Conservation (phyloP, 2,329 filamentous ascomycete species). For the Truncatella angustata region DNA sequence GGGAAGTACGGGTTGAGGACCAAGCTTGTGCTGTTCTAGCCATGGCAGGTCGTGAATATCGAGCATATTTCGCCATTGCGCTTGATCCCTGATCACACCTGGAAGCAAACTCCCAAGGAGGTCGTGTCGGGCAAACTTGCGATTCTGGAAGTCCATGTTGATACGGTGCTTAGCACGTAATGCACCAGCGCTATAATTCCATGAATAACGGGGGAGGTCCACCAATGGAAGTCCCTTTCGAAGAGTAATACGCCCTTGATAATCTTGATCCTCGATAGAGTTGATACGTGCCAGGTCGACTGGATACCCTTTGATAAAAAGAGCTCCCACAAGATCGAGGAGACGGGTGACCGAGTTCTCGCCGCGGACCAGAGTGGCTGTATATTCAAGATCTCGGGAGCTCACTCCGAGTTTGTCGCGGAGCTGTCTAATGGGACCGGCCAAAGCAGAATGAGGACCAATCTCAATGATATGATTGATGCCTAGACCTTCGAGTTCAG, state of each 20-base stretch:
- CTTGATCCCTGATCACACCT: constrained; percentile 10
- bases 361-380: not conserved
- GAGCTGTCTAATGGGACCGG: constrained; percentile 11
- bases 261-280: constrained; percentile 8
- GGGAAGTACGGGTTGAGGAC: constrained; percentile 12
- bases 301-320: constrained; percentile 11
- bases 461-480: constrained; percentile 13
- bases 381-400: constrained; percentile 11
- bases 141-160: constrained; percentile 10
- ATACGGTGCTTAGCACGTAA: constrained; percentile 10
- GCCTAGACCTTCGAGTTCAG: not conserved
- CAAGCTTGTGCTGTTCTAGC: constrained; percentile 12
- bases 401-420: constrained; percentile 10
- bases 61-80: constrained; percentile 16
- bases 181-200: not conserved
- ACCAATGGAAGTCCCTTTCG: constrained; percentile 6
- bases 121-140: constrained; percentile 15
- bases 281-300: constrained; percentile 12
- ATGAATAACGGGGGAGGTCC: constrained; percentile 12
- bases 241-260: not conserved
- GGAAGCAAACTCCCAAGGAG: constrained; percentile 13
- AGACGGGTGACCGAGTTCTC: constrained; percentile 12
- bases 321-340: constrained; percentile 12
- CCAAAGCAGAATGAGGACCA: constrained; percentile 13
- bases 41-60: constrained; percentile 16